These are phyloP conservation scores for Lachnellula willkommii DNA, from an alignment of 2,329 filamentous ascomycete species.

Conservation along the genomic window DNA sequence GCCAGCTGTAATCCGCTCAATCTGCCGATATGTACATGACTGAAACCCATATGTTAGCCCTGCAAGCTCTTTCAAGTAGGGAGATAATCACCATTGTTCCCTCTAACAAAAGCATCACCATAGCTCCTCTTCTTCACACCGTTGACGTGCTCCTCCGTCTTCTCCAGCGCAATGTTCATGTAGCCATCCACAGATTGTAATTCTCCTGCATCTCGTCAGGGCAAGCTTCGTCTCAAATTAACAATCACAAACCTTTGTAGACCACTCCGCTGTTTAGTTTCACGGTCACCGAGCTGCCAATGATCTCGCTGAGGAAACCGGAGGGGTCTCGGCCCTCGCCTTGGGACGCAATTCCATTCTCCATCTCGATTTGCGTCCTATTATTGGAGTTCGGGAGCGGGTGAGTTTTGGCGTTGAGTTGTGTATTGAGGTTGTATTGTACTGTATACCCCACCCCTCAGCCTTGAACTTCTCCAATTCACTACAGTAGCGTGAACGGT, in stretches of 20 bases:
- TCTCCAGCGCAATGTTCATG: constrained; percentile 99
- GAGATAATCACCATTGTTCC: constrained; percentile 73
- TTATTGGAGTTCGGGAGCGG: background rate
- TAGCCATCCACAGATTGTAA: constrained; percentile 97
- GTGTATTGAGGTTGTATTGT: background rate
- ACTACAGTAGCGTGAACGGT: background rate
- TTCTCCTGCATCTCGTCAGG: constrained; percentile 57
- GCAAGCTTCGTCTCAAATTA: background rate
- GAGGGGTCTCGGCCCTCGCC: constrained; percentile 85
- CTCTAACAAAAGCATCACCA: constrained; percentile 90
- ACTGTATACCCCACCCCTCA: background rate
- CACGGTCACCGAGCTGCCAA: constrained; percentile 87
- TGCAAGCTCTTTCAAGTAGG: background rate
- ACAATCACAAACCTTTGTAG: constrained; percentile 70
- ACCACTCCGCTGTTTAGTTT: constrained; percentile 98
- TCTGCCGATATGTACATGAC: constrained; percentile 34
- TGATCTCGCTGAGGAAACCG: constrained; percentile 88
- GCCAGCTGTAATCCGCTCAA: constrained; percentile 10
- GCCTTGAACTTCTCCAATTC: background rate
- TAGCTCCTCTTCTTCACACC: constrained; percentile 77
- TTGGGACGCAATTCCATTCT: constrained; percentile 58
- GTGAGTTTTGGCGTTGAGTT: background rate
- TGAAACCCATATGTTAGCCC: constrained; percentile 12
- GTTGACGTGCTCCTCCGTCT: constrained; percentile 87
- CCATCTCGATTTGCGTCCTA: constrained; percentile 50